Evolutionary conservation across 176 grass and related monocot species (phyloP).

Genomic region (Carex parvula): DNA sequence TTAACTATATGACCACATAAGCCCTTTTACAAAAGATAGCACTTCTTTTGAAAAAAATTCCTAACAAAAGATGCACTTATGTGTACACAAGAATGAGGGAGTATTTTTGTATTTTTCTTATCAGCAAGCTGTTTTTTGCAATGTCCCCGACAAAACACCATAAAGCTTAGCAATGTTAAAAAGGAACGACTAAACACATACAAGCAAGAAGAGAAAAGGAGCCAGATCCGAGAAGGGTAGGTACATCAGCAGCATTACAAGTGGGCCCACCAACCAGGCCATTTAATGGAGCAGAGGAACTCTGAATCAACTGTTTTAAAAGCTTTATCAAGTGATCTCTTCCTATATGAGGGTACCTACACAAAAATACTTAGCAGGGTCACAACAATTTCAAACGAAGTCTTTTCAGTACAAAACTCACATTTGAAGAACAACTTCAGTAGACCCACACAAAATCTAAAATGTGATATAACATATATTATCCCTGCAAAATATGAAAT

Average conservation of each 20-base stretch:
- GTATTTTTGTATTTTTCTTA: background rate
- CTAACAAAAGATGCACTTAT: background rate
- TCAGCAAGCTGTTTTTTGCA: background rate
- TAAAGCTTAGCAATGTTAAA: slow-evolving; percentile 12
- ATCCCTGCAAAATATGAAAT: background rate
- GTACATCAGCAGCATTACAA: slow-evolving; percentile 85
- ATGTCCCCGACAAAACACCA: background rate
- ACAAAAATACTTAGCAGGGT: slow-evolving; percentile 19
- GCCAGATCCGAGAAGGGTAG: slow-evolving; percentile 73
- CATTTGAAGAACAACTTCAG: background rate
- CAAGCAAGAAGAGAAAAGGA: slow-evolving; percentile 87
- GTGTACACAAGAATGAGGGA: background rate
- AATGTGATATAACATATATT: background rate
- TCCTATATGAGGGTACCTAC: slow-evolving; percentile 81
- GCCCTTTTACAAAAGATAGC: background rate
- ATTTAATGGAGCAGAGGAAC: slow-evolving; percentile 49
- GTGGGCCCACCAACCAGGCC: slow-evolving; percentile 38
- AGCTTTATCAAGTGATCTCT: slow-evolving; percentile 94
- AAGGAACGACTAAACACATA: slow-evolving; percentile 38
- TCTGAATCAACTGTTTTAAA: slow-evolving; percentile 87
- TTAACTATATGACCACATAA: background rate
- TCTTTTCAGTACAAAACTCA: background rate
- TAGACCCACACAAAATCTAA: background rate
- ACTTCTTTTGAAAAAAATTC: background rate
- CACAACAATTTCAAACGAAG: background rate